Conservation (phyloP, 352 stramenopile genomes). For the Phytophthora idaei region DNA sequence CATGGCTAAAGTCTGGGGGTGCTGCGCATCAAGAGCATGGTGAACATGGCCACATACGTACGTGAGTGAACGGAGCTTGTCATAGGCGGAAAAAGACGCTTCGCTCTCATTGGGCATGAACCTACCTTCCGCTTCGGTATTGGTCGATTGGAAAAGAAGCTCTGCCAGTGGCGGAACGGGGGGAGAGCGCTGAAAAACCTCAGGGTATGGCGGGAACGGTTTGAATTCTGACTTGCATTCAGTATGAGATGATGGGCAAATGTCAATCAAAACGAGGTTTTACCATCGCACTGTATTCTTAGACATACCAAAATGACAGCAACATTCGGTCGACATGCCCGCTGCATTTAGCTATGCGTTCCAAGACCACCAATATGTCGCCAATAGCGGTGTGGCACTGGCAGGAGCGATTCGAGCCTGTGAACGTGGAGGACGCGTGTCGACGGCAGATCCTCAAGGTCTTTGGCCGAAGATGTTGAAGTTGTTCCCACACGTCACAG, state of each 20-base stretch:
- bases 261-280: too few relatives aligned
- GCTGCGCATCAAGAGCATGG: constrained; percentile 1
- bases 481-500: constrained; percentile 8
- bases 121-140: constrained; percentile 30
- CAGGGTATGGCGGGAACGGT: constrained; percentile 10
- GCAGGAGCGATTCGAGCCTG: constrained; percentile 56
- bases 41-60: constrained; percentile 13
- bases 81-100: constrained; percentile 81
- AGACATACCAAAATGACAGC: too few relatives aligned
- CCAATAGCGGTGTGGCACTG: constrained; percentile 56
- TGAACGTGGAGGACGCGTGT: constrained; percentile 42
- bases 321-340: neutral
- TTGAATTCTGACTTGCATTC: constrained; percentile 7
- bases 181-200: constrained; percentile 8
- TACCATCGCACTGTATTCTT: too few relatives aligned
- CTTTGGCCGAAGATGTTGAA: constrained; percentile 3
- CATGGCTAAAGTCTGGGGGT: constrained; percentile 38
- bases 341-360: constrained; percentile 6
- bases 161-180: constrained; percentile 19
- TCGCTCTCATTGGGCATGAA: constrained; percentile 72
- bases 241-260: too few relatives aligned
- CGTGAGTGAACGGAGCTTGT: constrained; percentile 35
- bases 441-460: constrained; percentile 60
- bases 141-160: constrained; percentile 28
- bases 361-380: neutral